These are phyloP conservation scores for Dioscorea zingiberensis DNA, from an alignment of 106 monocot genomes.

Conservation along the genomic window DNA sequence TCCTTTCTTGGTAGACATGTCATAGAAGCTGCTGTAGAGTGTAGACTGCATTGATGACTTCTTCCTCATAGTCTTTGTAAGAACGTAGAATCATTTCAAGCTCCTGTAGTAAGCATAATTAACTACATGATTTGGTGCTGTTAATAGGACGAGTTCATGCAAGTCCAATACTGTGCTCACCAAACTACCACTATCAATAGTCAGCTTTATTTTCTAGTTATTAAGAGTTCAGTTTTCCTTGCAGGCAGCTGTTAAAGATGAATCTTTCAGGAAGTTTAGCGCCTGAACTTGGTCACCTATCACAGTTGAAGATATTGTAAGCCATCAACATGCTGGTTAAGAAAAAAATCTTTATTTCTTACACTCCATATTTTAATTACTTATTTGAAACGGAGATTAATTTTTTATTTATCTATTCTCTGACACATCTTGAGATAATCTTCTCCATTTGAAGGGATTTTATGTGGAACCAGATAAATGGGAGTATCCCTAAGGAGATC, in stretches of 20 bases:
- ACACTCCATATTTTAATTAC: background rate
- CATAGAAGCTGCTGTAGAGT: too few species aligned
- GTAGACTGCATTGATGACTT: too few species aligned
- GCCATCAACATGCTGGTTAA: slow-evolving; percentile 14
- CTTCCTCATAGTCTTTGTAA: too few species aligned
- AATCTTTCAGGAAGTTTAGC: slow-evolving; percentile 85
- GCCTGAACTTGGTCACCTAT: slow-evolving; percentile 77
- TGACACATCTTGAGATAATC: background rate
- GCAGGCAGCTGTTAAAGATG: slow-evolving; percentile 71
- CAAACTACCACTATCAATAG: background rate
- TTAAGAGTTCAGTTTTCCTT: background rate
- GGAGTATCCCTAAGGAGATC: slow-evolving; percentile 92
- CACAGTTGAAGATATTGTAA: slow-evolving; percentile 80
- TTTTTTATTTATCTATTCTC: background rate
- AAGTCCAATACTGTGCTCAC: background rate
- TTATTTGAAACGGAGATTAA: background rate
- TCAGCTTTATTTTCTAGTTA: background rate
- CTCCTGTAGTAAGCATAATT: background rate
- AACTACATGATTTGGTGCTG: background rate
- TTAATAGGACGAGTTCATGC: background rate
- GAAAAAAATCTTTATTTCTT: background rate
- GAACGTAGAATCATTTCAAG: too few species aligned
- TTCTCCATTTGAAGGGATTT: slow-evolving; percentile 69
- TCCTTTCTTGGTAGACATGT: too few species aligned
- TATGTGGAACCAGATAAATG: slow-evolving; percentile 94